phyloP scores from a whole-genome alignment of 306 rosid genomes.

The Quercus berberidifolia region DNA sequence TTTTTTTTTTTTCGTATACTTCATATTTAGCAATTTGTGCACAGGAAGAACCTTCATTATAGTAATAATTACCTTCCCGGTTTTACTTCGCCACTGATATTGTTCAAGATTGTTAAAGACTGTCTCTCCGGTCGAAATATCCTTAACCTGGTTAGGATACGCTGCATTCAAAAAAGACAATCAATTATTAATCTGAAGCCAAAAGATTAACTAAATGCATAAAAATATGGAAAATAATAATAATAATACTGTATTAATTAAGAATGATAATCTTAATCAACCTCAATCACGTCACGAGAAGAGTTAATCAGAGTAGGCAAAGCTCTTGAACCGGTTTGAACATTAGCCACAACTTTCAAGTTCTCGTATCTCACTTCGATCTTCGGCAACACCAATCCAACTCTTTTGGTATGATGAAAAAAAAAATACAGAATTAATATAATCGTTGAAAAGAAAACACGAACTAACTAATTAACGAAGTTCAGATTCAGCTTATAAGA shows the following conservation, averaged over 20 bases:
- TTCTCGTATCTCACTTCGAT: slow-evolving; percentile 61
- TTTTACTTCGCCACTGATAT: slow-evolving; percentile 56
- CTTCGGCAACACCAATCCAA: slow-evolving; percentile 57
- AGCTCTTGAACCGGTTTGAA: slow-evolving; percentile 66
- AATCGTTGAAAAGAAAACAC: background rate
- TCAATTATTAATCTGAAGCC: background rate
- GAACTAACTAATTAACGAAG: background rate
- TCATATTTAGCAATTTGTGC: background rate
- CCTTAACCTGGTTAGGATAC: slow-evolving; percentile 37
- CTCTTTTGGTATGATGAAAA: slow-evolving; percentile 31
- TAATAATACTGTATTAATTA: background rate
- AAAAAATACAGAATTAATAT: background rate
- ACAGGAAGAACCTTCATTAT: background rate
- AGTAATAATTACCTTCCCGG: slow-evolving; percentile 59
- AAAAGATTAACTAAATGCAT: background rate
- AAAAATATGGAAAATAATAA: background rate
- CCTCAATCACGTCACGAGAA: slow-evolving; percentile 57
- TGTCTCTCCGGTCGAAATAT: slow-evolving; percentile 44
- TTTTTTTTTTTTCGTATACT: background rate
- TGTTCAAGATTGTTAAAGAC: slow-evolving; percentile 56
- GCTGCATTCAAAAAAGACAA: slow-evolving; percentile 32
- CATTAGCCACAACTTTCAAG: slow-evolving; percentile 54
- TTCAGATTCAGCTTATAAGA: background rate
- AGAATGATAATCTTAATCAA: background rate
- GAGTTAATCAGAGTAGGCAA: slow-evolving; percentile 59